Conservation (phyloP, 2,329 filamentous ascomycete species). For the Colletotrichum tropicicola region DNA sequence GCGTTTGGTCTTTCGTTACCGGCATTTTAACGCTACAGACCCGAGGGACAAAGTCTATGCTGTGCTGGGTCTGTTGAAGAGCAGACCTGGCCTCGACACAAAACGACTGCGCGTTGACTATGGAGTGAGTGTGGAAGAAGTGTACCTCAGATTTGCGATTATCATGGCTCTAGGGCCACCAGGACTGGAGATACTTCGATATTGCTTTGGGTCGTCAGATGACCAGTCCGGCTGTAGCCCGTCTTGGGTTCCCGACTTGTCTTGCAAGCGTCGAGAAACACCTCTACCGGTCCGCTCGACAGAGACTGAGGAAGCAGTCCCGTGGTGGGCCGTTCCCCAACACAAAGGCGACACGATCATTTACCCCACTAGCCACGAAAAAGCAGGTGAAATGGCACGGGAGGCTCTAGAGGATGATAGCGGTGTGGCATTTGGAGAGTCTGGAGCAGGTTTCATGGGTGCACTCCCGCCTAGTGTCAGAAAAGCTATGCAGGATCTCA, state of each 20-base stretch:
- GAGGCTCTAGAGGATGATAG: too few relatives aligned
- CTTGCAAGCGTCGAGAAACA: not conserved
- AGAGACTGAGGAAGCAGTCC: not conserved
- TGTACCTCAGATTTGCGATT: not conserved
- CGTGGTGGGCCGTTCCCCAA: constrained; percentile 8
- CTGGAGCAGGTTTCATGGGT: too few relatives aligned
- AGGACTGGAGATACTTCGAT: not conserved
- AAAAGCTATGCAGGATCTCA: too few relatives aligned
- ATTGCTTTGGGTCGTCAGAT: not conserved
- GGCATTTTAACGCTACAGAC: constrained; percentile 27
- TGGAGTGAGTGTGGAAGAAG: not conserved
- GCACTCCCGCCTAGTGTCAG: too few relatives aligned
- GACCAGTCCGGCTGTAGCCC: not conserved
- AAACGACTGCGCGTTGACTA: not conserved
- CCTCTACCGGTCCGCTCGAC: not conserved
- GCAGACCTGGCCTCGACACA: not conserved
- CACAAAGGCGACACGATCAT: too few relatives aligned
- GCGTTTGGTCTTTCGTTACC: not conserved
- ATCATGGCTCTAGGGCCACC: not conserved
- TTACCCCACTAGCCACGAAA: too few relatives aligned
- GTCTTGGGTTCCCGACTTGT: constrained; percentile 2
- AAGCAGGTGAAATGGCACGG: too few relatives aligned
- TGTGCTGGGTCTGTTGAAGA: constrained; percentile 27
- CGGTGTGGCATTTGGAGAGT: too few relatives aligned
- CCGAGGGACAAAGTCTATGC: constrained; percentile 32